Percentiles rank a stretch among this genome's conserved stretches.
phyloP scores from a whole-genome alignment of 1,139 yeast species.

The Taphrina flavorubra region DNA sequence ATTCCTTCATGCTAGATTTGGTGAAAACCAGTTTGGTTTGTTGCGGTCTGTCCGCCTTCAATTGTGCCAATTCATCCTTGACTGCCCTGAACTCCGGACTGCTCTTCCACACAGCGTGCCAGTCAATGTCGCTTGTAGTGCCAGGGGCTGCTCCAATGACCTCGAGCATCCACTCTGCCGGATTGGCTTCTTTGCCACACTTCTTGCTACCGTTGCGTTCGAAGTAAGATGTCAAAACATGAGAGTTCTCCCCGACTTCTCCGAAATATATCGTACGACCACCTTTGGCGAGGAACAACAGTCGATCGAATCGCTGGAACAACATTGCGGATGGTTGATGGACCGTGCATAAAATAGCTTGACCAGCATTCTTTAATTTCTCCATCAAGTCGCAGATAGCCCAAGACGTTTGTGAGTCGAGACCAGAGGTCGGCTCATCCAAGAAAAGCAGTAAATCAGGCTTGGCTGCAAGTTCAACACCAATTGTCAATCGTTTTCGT shows the following conservation, averaged over 20 bases:
- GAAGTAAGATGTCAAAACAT: constrained; percentile 67
- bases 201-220: constrained; percentile 69
- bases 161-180: constrained; percentile 84
- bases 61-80: constrained; percentile 49
- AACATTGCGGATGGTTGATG: constrained; percentile 83
- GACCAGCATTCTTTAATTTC: constrained; percentile 76
- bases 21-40: constrained; percentile 1
- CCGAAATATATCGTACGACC: constrained; percentile 84
- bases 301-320: constrained; percentile 76
- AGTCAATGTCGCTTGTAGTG: constrained; percentile 67
- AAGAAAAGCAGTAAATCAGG: constrained; percentile 79
- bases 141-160: constrained; percentile 85
- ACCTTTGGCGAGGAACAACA: constrained; percentile 72
- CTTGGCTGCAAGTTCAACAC: constrained; percentile 87
- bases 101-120: constrained; percentile 67
- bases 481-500: constrained; percentile 81
- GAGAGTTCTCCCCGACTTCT: constrained; percentile 70
- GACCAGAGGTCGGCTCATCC: constrained; percentile 93
- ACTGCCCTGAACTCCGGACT: constrained; percentile 61
- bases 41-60: constrained; percentile 19
- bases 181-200: constrained; percentile 72
- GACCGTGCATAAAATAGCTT: constrained; percentile 80
- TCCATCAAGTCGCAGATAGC: constrained; percentile 77
- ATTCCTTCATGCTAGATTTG: constrained; percentile 18
- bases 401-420: constrained; percentile 93